Percentiles rank a stretch among this genome's conserved stretches.
These are phyloP conservation scores for Saccharomyces hybrid DNA, from an alignment of 1,139 yeast genomes.

Conservation along the genomic window DNA sequence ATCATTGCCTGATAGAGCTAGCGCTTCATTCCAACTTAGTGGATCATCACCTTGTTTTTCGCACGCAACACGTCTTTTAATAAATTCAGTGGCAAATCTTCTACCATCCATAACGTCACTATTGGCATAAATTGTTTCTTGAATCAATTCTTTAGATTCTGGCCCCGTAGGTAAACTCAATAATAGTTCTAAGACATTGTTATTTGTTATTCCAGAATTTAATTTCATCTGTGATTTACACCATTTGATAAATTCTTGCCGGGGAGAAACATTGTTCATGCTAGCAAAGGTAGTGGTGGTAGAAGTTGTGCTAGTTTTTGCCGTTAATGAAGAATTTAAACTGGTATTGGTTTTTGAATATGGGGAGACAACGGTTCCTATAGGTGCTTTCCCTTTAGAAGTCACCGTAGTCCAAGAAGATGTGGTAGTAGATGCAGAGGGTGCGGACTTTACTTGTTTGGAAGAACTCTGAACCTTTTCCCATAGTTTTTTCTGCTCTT, in stretches of 20 bases:
- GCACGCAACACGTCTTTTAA: slow-evolving; percentile 65
- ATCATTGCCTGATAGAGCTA: slow-evolving; percentile 43
- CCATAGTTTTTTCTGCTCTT: slow-evolving; percentile 5
- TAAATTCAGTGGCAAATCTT: slow-evolving; percentile 83
- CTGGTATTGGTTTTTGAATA: slow-evolving; percentile 20
- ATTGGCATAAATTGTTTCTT: slow-evolving; percentile 85
- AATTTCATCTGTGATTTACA: slow-evolving; percentile 68
- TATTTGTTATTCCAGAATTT: slow-evolving; percentile 64
- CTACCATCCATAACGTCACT: slow-evolving; percentile 93
- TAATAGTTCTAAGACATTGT: slow-evolving; percentile 73
- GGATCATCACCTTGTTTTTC: slow-evolving; percentile 54
- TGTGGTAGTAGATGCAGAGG: slow-evolving; percentile 1
- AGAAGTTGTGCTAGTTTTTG: slow-evolving; percentile 17
- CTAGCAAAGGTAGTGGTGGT: slow-evolving; percentile 26
- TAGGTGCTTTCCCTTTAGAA: slow-evolving; percentile 24
- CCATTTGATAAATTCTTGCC: slow-evolving; percentile 77
- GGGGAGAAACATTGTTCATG: slow-evolving; percentile 31
- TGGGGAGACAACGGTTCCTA: slow-evolving; percentile 34
- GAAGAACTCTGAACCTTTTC: slow-evolving; percentile 7
- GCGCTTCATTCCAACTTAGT: slow-evolving; percentile 60
- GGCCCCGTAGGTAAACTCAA: slow-evolving; percentile 65
- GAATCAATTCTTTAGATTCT: slow-evolving; percentile 77
- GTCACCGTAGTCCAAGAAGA: slow-evolving; percentile 5
- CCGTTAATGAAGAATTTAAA: slow-evolving; percentile 28
- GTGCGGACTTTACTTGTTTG: slow-evolving; percentile 11